phyloP scores from a whole-genome alignment of 306 rosid species.

The Trichosanthes truncata region DNA sequence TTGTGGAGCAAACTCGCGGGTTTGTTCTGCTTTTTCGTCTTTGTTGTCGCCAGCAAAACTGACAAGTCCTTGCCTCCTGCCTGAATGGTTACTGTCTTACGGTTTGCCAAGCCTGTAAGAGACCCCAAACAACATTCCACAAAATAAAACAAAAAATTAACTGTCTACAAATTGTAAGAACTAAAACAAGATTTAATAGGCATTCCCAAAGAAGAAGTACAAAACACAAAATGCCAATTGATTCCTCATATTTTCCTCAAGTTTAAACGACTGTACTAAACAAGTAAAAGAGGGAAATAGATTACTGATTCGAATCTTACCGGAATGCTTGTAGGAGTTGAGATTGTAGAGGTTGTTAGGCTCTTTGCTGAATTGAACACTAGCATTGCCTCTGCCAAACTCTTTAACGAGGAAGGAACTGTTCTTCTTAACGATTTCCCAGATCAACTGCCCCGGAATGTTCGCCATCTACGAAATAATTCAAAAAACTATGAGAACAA shows the following conservation, averaged over 20 bases:
- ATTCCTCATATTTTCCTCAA: background rate
- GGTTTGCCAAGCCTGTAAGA: conserved; percentile 63
- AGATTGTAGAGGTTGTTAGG: conserved; percentile 73
- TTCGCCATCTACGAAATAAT: conserved; percentile 36
- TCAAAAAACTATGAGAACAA: background rate
- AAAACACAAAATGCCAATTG: background rate
- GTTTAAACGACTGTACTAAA: background rate
- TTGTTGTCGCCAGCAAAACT: conserved; percentile 65
- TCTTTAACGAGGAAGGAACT: conserved; percentile 63
- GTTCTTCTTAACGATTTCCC: conserved; percentile 86
- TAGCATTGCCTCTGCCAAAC: conserved; percentile 66
- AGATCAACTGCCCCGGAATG: conserved; percentile 62
- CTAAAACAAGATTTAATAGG: background rate
- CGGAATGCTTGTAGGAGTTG: conserved; percentile 66
- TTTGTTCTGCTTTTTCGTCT: conserved; percentile 68
- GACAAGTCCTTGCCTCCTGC: conserved; percentile 44
- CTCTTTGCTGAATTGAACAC: conserved; percentile 73
- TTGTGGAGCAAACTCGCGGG: conserved; percentile 53
- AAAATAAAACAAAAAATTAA: background rate
- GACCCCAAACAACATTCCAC: background rate
- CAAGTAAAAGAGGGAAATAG: background rate
- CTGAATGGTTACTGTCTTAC: conserved; percentile 65
- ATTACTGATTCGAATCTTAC: conserved; percentile 13
- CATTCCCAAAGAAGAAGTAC: no score
- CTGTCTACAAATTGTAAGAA: background rate